These are phyloP conservation scores for Mucor irregularis DNA, from an alignment of 371 early-diverging fungal species.

Conservation along the genomic window DNA sequence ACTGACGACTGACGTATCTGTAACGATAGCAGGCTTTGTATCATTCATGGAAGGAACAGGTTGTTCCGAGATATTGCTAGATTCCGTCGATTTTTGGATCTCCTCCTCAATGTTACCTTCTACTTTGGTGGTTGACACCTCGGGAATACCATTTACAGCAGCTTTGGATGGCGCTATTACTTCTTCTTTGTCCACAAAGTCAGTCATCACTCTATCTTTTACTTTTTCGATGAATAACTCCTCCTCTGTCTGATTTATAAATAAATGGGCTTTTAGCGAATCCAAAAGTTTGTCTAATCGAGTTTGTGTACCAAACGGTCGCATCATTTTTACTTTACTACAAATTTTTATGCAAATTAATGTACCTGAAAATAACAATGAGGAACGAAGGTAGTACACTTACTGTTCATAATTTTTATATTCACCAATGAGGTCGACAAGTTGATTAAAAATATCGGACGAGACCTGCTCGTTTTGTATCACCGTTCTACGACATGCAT, in stretches of 20 bases:
- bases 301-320: slow-evolving; percentile 23
- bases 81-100: no score
- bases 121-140: no score
- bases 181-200: slow-evolving; percentile 13
- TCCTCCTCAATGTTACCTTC: no score
- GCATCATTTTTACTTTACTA: slow-evolving; percentile 40
- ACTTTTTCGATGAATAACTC: slow-evolving; percentile 38
- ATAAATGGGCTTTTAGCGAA: slow-evolving; percentile 46
- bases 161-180: not conserved
- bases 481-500: slow-evolving; percentile 49
- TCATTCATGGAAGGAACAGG: no score
- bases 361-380: not conserved
- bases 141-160: no score
- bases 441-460: slow-evolving; percentile 44
- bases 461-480: slow-evolving; percentile 46
- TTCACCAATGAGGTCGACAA: slow-evolving; percentile 47
- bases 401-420: slow-evolving; percentile 61
- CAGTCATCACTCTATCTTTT: slow-evolving; percentile 21
- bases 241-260: slow-evolving; percentile 34
- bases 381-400: slow-evolving; percentile 19
- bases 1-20: no score
- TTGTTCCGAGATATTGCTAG: no score
- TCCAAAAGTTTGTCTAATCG: slow-evolving; percentile 49
- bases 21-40: no score
- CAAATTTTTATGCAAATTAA: slow-evolving; percentile 8